phyloP scores from a whole-genome alignment of 2,329 filamentous ascomycete species.

The Trichoderma atrobrunneum region DNA sequence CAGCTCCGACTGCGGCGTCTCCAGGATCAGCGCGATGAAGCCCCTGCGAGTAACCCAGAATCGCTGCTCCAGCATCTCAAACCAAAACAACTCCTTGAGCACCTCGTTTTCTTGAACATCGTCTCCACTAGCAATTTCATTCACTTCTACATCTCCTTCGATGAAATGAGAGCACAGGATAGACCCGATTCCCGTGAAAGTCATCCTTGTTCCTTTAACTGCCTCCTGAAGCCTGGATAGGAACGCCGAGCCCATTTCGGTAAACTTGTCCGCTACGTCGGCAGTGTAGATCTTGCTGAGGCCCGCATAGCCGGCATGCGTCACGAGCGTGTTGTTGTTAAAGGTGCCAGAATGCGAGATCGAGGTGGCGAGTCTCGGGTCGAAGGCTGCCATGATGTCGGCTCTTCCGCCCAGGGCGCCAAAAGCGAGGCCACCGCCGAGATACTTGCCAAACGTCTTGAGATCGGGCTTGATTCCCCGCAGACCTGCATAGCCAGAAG shows the following conservation, averaged over 20 bases:
- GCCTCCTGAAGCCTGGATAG: constrained; percentile 31
- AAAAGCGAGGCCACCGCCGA: constrained; percentile 65
- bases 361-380: constrained; percentile 41
- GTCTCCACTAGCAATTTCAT: constrained; percentile 29
- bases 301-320: constrained; percentile 50
- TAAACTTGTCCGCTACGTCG: constrained; percentile 32
- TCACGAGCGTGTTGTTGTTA: constrained; percentile 64
- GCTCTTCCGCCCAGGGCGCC: constrained; percentile 62
- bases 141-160: constrained; percentile 23
- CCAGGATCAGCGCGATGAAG: constrained; percentile 40
- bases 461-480: constrained; percentile 55
- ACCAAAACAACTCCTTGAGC: constrained; percentile 44
- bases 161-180: constrained; percentile 39
- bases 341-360: constrained; percentile 62
- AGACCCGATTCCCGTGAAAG: constrained; percentile 38
- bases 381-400: constrained; percentile 58
- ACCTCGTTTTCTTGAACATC: constrained; percentile 33
- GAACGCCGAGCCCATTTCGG: constrained; percentile 32
- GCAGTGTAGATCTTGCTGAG: constrained; percentile 37
- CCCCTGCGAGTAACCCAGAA: constrained; percentile 44
- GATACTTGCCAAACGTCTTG: constrained; percentile 63
- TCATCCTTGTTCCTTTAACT: constrained; percentile 36
- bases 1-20: constrained; percentile 38
- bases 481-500: constrained; percentile 46
- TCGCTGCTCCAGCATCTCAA: constrained; percentile 44